Conservation (phyloP, 2,329 filamentous ascomycete genomes). For the Corniculantispora saksenae region DNA sequence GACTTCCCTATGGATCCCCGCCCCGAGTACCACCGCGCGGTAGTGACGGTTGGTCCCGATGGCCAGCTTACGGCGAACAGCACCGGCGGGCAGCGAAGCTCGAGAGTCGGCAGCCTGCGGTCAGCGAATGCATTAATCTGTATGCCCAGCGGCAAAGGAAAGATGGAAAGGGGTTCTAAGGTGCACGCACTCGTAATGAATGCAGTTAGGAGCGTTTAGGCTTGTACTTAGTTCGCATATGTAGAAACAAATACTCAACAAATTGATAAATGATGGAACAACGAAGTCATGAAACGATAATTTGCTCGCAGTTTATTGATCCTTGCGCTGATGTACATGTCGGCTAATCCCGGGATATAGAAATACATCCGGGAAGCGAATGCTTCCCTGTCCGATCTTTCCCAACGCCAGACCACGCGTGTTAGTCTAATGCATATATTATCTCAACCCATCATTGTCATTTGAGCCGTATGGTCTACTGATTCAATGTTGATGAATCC, state of each 20-base stretch:
- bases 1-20: slow-evolving; percentile 75
- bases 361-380: slow-evolving; percentile 37
- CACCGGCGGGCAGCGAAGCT: slow-evolving; percentile 89
- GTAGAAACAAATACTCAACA: background rate
- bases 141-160: slow-evolving; percentile 65
- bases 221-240: background rate
- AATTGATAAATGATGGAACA: background rate
- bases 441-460: slow-evolving; percentile 12
- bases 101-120: slow-evolving; percentile 82
- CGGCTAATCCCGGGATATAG: slow-evolving; percentile 31
- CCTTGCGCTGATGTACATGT: slow-evolving; percentile 37
- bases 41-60: slow-evolving; percentile 66
- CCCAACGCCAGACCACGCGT: slow-evolving; percentile 42
- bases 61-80: slow-evolving; percentile 73
- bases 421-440: slow-evolving; percentile 20
- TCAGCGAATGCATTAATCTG: slow-evolving; percentile 86
- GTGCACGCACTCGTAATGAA: slow-evolving; percentile 83
- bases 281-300: background rate
- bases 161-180: slow-evolving; percentile 66
- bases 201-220: slow-evolving; percentile 32
- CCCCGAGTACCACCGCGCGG: slow-evolving; percentile 87
- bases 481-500: background rate
- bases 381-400: slow-evolving; percentile 37
- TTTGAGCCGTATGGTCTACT: background rate
- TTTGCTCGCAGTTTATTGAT: slow-evolving; percentile 28